Evolutionary conservation across 2,329 filamentous ascomycete species (phyloP).

Genomic region (Plectosphaerella cucumerina): DNA sequence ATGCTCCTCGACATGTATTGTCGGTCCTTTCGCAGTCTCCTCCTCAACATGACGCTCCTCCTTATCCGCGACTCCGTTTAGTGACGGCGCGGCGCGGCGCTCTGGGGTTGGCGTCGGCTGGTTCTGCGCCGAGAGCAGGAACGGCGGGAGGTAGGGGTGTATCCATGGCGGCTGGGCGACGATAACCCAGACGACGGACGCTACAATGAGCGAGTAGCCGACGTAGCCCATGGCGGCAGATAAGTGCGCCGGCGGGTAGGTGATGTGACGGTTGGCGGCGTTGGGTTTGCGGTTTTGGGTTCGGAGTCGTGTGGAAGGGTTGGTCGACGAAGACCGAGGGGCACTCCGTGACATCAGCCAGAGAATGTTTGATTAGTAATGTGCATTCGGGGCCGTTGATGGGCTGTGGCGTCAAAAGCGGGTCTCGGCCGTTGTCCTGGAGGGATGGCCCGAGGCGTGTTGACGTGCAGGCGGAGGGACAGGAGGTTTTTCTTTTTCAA

Average conservation of each 20-base stretch:
- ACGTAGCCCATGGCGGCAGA: conserved; percentile 46
- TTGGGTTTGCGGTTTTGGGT: too few species aligned
- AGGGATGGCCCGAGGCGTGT: too few species aligned
- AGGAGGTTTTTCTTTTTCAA: too few species aligned
- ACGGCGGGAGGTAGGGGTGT: conserved; percentile 36
- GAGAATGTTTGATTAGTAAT: too few species aligned
- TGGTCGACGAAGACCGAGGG: too few species aligned
- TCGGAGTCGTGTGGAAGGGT: too few species aligned
- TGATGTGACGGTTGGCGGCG: neutral
- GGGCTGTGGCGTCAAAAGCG: too few species aligned
- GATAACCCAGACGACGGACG: conserved; percentile 53
- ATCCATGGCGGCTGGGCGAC: conserved; percentile 50
- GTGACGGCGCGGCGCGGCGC: conserved; percentile 2
- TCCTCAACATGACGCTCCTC: neutral
- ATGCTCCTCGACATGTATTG: neutral
- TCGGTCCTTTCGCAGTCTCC: neutral
- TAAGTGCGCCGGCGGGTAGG: neutral
- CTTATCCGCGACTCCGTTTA: neutral
- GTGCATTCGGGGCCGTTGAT: too few species aligned
- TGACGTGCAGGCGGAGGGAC: too few species aligned
- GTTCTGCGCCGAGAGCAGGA: conserved; percentile 20
- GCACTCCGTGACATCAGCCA: too few species aligned
- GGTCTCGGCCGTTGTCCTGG: too few species aligned
- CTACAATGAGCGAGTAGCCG: conserved; percentile 59
- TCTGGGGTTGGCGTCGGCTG: conserved; percentile 9